These are phyloP conservation scores for Tympanopsis confertula DNA, from an alignment of 2,329 filamentous ascomycete genomes.

Conservation along the genomic window DNA sequence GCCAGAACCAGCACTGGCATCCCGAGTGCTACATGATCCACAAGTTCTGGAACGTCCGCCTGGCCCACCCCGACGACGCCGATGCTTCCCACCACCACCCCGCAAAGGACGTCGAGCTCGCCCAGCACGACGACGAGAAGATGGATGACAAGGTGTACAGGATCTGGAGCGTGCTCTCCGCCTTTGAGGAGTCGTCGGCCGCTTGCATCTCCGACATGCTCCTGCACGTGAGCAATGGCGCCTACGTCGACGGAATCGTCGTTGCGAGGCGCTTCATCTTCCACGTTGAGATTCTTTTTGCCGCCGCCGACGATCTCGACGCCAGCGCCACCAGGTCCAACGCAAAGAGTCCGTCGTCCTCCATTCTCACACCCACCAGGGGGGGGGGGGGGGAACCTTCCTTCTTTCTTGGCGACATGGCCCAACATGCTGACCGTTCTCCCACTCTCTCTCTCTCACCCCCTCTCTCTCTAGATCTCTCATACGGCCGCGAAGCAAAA, in stretches of 20 bases:
- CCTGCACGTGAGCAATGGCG: conserved; percentile 92
- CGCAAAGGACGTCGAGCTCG: conserved; percentile 56
- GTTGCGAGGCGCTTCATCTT: conserved; percentile 93
- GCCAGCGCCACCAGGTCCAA: conserved; percentile 54
- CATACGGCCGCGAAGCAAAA: conserved; percentile 95
- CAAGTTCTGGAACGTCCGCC: conserved; percentile 97
- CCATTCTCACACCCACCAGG: background rate
- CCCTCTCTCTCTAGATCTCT: conserved; percentile 48
- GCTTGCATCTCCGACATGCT: conserved; percentile 99
- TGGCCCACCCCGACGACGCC: conserved; percentile 51
- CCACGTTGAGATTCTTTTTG: conserved; percentile 88
- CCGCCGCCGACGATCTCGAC: conserved; percentile 77
- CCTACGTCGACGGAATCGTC: conserved; percentile 87
- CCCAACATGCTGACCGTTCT: background rate
- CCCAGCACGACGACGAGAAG: conserved; percentile 76
- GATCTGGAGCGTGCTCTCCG: conserved; percentile 95
- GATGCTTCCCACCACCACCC: conserved; percentile 21
- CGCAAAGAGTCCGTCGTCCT: conserved; percentile 55
- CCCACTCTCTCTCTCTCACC: background rate
- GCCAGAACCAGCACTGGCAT: conserved; percentile 98
- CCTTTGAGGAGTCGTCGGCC: conserved; percentile 93
- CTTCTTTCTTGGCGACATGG: background rate
- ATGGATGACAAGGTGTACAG: conserved; percentile 97
- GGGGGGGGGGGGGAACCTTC: too few species aligned
- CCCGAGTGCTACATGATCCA: conserved; percentile 99